Evolutionary conservation across 2,329 filamentous ascomycete genomes (phyloP), one percentile per base, ranked within the genome.

Genomic region (Pestalotiopsis sp.): DNA sequence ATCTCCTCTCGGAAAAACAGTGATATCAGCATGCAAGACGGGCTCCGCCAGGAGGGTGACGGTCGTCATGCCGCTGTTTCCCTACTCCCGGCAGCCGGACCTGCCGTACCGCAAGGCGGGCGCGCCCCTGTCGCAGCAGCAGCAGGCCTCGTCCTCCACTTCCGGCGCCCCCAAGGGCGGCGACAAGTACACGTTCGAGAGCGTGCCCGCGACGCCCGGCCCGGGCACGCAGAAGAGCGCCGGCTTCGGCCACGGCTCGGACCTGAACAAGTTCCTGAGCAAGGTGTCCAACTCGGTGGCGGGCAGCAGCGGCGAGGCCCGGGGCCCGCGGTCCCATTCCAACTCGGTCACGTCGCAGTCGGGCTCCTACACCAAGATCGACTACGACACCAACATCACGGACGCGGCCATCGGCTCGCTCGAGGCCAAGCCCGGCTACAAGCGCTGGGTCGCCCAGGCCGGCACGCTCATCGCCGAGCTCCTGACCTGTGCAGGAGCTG

Each of bases 391-490:
- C 77, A 90, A 89, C 77, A 84, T 85, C 64, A 81, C 83, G 17
- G 84, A 87, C 6, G 17, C 56, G 17, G 59, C 58, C 67, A 80
- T 88, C 70, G 85, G 85, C 68, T 86, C 85, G 75, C 86, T 91
- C 79, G 89, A 94, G 79, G 91, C 93, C 23, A 95, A 95, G 78
- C 93, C 95, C 7, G 96, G 96, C 65, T 99, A 99, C 81, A 96
- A 96, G 84, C 94, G 97, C 83, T 99, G 96, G 96, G 95, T 99
- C 72, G 96, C 96, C 25, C 96, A 98, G 83, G 95, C 96, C 57
- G 96, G 96, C 70, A 98, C 95, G 38, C 87, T 99, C 68, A 92
- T 99, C 63, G 96, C 96, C 65, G 95, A 98, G 79, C 89, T 99
- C 59, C 86, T 99, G 73, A 98, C 94, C 56, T 98, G 95, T 82